phyloP scores from a whole-genome alignment of 257 asterid species.

The Avicennia marina region DNA sequence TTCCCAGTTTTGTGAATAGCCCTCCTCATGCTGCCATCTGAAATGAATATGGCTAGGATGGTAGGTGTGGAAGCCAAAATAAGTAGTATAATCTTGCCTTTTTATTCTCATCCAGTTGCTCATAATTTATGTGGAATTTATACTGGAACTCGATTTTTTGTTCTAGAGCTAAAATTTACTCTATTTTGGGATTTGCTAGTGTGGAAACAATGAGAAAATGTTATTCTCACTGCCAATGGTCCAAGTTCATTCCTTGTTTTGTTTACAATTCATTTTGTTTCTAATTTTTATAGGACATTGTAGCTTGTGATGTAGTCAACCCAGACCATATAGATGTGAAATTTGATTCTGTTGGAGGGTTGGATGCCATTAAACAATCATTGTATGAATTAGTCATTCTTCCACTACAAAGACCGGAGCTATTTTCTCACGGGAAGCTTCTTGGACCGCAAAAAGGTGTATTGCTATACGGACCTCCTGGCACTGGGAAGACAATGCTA shows the following conservation, averaged over 20 bases:
- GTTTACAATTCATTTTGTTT: constrained; percentile 4
- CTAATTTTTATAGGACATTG: constrained; percentile 51
- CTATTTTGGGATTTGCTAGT: background rate
- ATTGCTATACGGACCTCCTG: constrained; percentile 87
- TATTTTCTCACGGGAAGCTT: constrained; percentile 83
- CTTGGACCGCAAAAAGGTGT: constrained; percentile 93
- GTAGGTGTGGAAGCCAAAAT: background rate
- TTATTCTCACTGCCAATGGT: background rate
- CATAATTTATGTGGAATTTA: background rate
- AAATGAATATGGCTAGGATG: background rate
- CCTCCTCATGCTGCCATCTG: background rate
- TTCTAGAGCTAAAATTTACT: background rate
- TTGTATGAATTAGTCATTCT: constrained; percentile 80
- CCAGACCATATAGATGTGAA: constrained; percentile 80
- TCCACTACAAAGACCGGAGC: constrained; percentile 76
- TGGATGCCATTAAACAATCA: constrained; percentile 71
- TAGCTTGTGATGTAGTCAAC: constrained; percentile 85
- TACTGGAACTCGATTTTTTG: background rate
- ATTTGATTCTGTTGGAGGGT: constrained; percentile 73
- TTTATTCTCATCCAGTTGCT: background rate
- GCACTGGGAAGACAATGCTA: constrained; percentile 97
- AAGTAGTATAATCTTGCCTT: background rate
- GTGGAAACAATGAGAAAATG: background rate
- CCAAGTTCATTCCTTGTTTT: background rate
- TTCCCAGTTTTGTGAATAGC: background rate